Evolutionary conservation across 257 asterid species (phyloP), one percentile per base, ranked within the genome.

Genomic region (Nicotiana knightiana): DNA sequence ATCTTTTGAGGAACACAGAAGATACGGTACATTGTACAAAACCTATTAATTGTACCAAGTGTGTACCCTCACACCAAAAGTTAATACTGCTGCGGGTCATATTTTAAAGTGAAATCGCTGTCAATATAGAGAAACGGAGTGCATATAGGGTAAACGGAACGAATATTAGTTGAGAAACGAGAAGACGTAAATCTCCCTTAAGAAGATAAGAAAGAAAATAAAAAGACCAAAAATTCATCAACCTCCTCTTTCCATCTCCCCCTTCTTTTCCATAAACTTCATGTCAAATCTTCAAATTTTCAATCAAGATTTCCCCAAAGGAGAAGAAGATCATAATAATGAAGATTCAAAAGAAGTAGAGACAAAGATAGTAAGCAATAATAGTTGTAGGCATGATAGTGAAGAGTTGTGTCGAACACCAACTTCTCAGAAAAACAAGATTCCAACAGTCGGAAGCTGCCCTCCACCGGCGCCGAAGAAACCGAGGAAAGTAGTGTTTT

Each of bases 391-490:
- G 33, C 37, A 30, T 48, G 18, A 35, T 18, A 84, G 33, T 55
- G 90, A 79, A 7, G 83, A 53, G 9, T 59, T 73, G 15, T 87
- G 84, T 71, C 81, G 79, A 71, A 85, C 90, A 1, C 90, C 90
- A 30, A 73, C 83, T 5, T 48, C 83, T 9, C 70, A 68, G 30
- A 83, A 85, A 18, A 82, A 83, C 17, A 85, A 81, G 82, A 85
- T 87, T 81, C 86, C 88, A 17, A 66, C 39, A 3, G 57, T 39
- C 9, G 71, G 71, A 32, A 87, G 71, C 57, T 85, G 88, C 16
- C 79, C 79, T 75, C 90, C 90, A 9, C 75, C 84, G 0, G 87
- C 90, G 0, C 90, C 88, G 3, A 85, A 65, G 87, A 85, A 57
- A 68, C n/a, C 24, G 21, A 73, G 13, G 32, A 5, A 55, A 58